Evolutionary conservation across 2,329 filamentous ascomycete genomes (phyloP), one percentile per base, ranked within the genome.

Genomic region (Fusarium albosuccineum): DNA sequence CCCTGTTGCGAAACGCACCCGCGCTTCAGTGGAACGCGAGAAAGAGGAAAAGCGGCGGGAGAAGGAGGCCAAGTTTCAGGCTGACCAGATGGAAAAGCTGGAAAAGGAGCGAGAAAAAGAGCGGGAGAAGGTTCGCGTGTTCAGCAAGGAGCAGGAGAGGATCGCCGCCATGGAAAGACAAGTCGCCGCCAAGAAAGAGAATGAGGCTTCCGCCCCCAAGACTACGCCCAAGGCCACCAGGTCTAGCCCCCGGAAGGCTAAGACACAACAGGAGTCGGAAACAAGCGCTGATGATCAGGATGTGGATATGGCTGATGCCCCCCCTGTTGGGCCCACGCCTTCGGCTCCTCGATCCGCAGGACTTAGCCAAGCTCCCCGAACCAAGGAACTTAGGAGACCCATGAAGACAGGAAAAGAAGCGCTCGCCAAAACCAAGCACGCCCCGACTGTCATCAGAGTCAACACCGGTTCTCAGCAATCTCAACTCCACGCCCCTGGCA

Each of bases 51-150:
- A 89, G 73, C 86, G 88, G 36, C 87, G 85, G 39, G 87, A 91
- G 7, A 91, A 88, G 73, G 89, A 92, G 67, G 84, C 87, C 44
- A 86, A 87, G 68, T 85, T 84, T 26, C 82, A 87, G 68, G 86
- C 84, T 14, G 88, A 89, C 51, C 86, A 89, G 70, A 83, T 86
- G 74, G 82, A 82, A 22, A 90, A 88, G 73, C 81, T 92, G 4
- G 89, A 91, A 67, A 91, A 89, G 72, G 87, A 86, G 42, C 87
- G 91, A 9, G 87, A 89, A 70, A 90, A 91, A 77, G 90, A 93
- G 74, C 84, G 90, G 6, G 87, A 91, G 68, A 92, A 91, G 74
- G 91, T 87, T 7, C 82, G 83, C 14, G 79, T 85, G 4, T 87
- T 86, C 64, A 87, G 82, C 73, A 80, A 87, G 67, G 86, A 89